These are phyloP conservation scores for Bryum argenteum DNA, from an alignment of 225 moss, liverwort and hornwort genomes.

Conservation along the genomic window DNA sequence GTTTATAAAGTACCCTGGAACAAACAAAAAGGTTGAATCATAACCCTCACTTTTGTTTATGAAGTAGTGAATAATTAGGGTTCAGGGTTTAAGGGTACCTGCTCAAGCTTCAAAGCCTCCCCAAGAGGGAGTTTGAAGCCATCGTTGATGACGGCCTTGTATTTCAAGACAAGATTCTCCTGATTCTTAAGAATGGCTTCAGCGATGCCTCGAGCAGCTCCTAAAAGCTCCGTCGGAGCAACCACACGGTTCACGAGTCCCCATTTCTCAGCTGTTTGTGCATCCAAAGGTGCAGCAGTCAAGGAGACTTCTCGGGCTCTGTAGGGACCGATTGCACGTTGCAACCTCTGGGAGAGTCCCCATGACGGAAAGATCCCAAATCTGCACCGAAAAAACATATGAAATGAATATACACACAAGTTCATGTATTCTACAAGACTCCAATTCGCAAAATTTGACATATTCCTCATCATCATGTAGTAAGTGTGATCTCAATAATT, in stretches of 20 bases:
- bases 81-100: conserved; percentile 43
- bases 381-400: conserved; percentile 38
- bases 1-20: too few relatives aligned
- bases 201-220: conserved; percentile 66
- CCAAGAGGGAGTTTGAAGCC: conserved; percentile 78
- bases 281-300: conserved; percentile 75
- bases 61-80: background rate
- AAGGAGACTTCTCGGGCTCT: conserved; percentile 82
- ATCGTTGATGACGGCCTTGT: conserved; percentile 82
- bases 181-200: conserved; percentile 78
- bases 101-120: conserved; percentile 77
- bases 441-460: too few relatives aligned
- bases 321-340: conserved; percentile 73
- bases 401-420: background rate
- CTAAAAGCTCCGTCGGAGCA: conserved; percentile 66
- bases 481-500: too few relatives aligned
- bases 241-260: conserved; percentile 92
- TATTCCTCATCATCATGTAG: too few relatives aligned
- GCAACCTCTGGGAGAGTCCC: conserved; percentile 92
- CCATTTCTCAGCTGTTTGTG: conserved; percentile 90
- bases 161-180: conserved; percentile 57
- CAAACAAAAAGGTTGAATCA: background rate
- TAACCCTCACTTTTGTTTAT: background rate
- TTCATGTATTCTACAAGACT: too few relatives aligned
- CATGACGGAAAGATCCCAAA: conserved; percentile 97